Base-by-base conservation (phyloP, 192 early-diverging fungal genomes). In the Coemansia sp. region DNA sequence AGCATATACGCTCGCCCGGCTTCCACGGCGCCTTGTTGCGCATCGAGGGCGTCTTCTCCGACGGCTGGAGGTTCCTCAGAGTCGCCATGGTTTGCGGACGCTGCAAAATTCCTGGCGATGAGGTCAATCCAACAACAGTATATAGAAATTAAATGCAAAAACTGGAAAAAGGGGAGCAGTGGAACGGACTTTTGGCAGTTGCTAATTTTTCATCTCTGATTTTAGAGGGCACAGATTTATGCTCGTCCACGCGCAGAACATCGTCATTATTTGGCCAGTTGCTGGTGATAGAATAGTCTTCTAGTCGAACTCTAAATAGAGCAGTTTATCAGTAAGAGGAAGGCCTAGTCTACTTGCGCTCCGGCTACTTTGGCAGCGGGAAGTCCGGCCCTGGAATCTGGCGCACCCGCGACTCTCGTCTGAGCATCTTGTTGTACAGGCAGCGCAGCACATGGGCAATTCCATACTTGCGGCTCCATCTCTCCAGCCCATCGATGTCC, bases 391-490 rank as follows among this genome's bases (percentile, higher is more conserved):
- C 34, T 2, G 10, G 12, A n/a, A n/a, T 10, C 34, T 35, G 34
- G 12, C 12, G 34, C 14, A 35, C 12, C n/a, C 34, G 34, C 12
- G 34, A 35, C 34, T 35, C 34, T 35, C 12, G 11, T 35, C 34
- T 82, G 31, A 83, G 85, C 94, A 99, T 99, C 67, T 96, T 92
- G 27, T 85, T 79, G 55, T 90, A 85, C 49, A 99, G 66, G 43
- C 90, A 91, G 28, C 71, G 70, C 40, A 99, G 79, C 25, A 97
- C 72, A 5, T 84, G 89, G 62, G 94, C 87, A 10, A 99, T 63
- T 8, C 84, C 81, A 53, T 88, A 84, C 26, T 47, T 72, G 34
- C 86, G 75, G 67, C 87, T 92, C 97, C 97, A 99, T 45, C 78
- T 72, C 48, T 85, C 83, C 72, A 99, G 77, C 64, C 87, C 89